Evolutionary conservation across 2,329 filamentous ascomycete genomes (phyloP).

Genomic region (Trichothecium roseum): DNA sequence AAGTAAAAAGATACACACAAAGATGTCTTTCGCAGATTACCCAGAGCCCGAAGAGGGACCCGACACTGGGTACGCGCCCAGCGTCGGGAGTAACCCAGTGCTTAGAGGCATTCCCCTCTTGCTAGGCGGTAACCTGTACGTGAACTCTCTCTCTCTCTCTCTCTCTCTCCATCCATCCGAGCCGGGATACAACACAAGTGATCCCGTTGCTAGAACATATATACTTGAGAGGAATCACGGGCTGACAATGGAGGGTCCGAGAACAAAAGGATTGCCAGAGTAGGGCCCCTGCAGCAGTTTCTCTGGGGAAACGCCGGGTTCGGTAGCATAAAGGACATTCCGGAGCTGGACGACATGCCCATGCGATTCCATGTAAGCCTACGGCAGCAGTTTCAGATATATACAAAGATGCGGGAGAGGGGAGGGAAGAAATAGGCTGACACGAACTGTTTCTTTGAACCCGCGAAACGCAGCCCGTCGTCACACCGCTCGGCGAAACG

Average conservation of each 20-base stretch:
- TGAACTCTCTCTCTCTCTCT: conserved; percentile 2
- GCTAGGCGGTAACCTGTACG: conserved; percentile 51
- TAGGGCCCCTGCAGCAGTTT: conserved; percentile 40
- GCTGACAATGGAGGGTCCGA: background rate
- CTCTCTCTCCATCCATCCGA: background rate
- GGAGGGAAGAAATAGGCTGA: no score
- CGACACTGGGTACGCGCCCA: conserved; percentile 22
- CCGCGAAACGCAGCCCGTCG: conserved; percentile 42
- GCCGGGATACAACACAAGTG: background rate
- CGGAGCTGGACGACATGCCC: conserved; percentile 31
- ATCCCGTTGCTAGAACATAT: background rate
- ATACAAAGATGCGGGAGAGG: no score
- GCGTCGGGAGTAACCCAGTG: conserved; percentile 52
- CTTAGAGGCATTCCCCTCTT: conserved; percentile 56
- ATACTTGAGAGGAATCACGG: no score
- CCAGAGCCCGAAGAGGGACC: conserved; percentile 25
- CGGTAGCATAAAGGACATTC: conserved; percentile 32
- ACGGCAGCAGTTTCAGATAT: no score
- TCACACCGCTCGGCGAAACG: conserved; percentile 37
- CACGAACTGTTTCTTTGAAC: no score
- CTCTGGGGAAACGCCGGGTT: conserved; percentile 63
- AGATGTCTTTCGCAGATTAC: conserved; percentile 31
- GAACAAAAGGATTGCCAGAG: conserved; percentile 3
- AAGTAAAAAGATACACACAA: background rate
- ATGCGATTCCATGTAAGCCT: conserved; percentile 40